Conservation (phyloP, 2,329 filamentous ascomycete species). For the Anthostomella pinea region DNA sequence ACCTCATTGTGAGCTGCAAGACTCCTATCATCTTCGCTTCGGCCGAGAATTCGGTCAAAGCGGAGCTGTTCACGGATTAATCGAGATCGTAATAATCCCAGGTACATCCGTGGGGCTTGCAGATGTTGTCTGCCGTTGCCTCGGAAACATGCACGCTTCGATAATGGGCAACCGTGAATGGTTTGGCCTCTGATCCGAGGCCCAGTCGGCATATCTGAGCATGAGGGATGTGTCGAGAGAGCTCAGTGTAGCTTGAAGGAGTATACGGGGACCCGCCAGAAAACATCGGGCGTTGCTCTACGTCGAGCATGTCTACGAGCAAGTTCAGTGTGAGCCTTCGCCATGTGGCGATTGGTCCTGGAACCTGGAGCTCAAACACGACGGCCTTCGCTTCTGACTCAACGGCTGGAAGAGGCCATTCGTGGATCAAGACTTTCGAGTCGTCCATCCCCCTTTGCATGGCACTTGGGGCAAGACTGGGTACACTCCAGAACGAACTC, state of each 20-base stretch:
- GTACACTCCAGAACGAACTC: too few species aligned
- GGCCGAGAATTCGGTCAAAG: conserved; percentile 74
- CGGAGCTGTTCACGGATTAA: conserved; percentile 71
- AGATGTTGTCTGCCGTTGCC: neutral
- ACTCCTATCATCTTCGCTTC: conserved; percentile 78
- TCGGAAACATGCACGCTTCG: neutral
- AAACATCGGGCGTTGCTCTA: too few species aligned
- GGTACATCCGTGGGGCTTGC: conserved; percentile 1
- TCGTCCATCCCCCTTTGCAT: neutral
- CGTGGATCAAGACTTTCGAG: conserved; percentile 4
- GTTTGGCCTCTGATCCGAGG: conserved; percentile 2
- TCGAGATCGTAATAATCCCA: conserved; percentile 4
- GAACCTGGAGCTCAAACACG: conserved; percentile 8
- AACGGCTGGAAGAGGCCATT: conserved; percentile 2
- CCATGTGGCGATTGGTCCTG: conserved; percentile 1
- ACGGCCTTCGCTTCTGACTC: neutral
- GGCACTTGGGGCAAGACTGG: conserved; percentile 7
- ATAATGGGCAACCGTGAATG: conserved; percentile 4
- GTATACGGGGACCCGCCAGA: too few species aligned
- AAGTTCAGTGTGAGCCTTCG: conserved; percentile 3
- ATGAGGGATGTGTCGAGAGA: too few species aligned
- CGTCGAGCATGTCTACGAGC: neutral
- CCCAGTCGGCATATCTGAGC: neutral
- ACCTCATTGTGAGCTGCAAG: conserved; percentile 74
- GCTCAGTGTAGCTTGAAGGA: neutral